These are phyloP conservation scores for Clarireedia paspali DNA, from an alignment of 2,329 filamentous ascomycete genomes.

Conservation along the genomic window DNA sequence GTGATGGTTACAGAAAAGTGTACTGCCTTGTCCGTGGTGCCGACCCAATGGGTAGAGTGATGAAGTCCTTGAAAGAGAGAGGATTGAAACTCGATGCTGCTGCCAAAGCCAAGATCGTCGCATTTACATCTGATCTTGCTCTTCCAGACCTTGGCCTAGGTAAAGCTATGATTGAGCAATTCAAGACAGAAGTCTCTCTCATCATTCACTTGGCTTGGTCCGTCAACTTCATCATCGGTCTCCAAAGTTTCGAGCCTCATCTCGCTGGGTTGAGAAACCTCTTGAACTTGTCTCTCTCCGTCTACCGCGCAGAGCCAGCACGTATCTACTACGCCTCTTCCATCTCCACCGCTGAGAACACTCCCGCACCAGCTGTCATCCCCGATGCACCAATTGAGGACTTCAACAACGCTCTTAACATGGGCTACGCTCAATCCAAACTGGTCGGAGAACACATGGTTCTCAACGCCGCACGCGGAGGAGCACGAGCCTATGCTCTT, in stretches of 20 bases:
- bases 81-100: conserved; percentile 2
- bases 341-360: conserved; percentile 29
- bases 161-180: conserved; percentile 24
- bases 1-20: conserved; percentile 45
- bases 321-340: conserved; percentile 33
- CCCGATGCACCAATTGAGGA: conserved; percentile 28
- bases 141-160: conserved; percentile 7
- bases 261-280: conserved; percentile 18
- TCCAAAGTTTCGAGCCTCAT: conserved; percentile 19
- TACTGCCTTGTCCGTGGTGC: conserved; percentile 45
- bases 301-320: conserved; percentile 25
- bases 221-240: conserved; percentile 8
- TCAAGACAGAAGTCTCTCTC: conserved; percentile 28
- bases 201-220: conserved; percentile 13
- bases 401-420: conserved; percentile 33
- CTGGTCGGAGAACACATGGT: conserved; percentile 40
- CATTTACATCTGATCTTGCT: conserved; percentile 4
- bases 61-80: conserved; percentile 6
- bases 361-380: conserved; percentile 26
- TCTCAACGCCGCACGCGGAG: conserved; percentile 28
- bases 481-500: conserved; percentile 31
- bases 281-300: conserved; percentile 6
- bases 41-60: conserved; percentile 9
- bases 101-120: conserved; percentile 2
- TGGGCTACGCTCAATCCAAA: conserved; percentile 44